Conservation (phyloP, 2,329 filamentous ascomycete genomes). For the Periconia sp. region DNA sequence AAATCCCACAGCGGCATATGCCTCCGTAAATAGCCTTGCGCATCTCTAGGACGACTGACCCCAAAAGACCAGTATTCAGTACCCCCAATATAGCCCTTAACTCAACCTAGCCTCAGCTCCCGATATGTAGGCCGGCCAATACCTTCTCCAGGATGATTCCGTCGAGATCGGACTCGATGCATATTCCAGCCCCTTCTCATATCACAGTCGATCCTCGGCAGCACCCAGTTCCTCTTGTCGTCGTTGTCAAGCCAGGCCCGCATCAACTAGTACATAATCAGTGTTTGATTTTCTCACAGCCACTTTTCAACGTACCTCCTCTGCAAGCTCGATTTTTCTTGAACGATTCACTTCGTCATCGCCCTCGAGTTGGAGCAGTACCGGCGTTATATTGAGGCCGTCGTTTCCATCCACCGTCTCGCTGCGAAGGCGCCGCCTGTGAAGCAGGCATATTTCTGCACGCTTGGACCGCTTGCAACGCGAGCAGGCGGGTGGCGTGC, state of each 20-base stretch:
- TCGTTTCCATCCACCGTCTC: constrained; percentile 13
- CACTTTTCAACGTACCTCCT: too few species aligned
- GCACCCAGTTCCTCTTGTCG: constrained; percentile 35
- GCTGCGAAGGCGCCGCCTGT: constrained; percentile 21
- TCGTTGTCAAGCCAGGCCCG: constrained; percentile 12
- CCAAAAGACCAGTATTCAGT: too few species aligned
- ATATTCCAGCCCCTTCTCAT: background rate
- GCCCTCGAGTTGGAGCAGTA: constrained; percentile 24
- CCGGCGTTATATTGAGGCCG: constrained; percentile 9
- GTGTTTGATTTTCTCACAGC: too few species aligned
- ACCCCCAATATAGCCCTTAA: background rate
- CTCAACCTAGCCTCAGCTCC: background rate
- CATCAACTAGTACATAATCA: constrained; percentile 12
- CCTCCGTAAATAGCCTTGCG: too few species aligned
- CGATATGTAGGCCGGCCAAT: background rate
- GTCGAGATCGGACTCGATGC: background rate
- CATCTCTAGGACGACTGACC: too few species aligned
- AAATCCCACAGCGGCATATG: too few species aligned
- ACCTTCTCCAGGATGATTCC: constrained; percentile 18
- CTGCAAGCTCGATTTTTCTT: constrained; percentile 17
- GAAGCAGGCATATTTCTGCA: constrained; percentile 26
- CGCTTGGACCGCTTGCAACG: constrained; percentile 30
- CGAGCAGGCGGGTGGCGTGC: constrained; percentile 31
- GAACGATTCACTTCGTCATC: constrained; percentile 19
- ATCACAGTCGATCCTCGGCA: constrained; percentile 15